phyloP scores from a whole-genome alignment of 768 basidiomycete genomes.

The Boletus subcaerulescens region DNA sequence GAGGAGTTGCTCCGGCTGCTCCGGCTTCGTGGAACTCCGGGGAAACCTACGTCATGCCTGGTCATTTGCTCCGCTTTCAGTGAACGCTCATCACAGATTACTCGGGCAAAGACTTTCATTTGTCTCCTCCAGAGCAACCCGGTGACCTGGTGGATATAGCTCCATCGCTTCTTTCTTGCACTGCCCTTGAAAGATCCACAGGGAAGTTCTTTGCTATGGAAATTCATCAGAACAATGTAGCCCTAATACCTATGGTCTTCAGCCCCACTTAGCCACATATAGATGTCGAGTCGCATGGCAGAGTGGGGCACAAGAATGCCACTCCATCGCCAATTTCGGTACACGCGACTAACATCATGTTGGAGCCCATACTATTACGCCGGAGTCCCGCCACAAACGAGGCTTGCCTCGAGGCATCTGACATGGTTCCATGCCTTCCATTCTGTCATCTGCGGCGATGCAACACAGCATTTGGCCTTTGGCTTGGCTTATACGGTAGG shows the following conservation, averaged over 20 bases:
- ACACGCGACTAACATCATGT: constrained; percentile 15
- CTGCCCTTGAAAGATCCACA: constrained; percentile 3
- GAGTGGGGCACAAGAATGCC: no score
- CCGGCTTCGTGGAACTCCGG: not conserved
- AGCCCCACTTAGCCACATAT: not conserved
- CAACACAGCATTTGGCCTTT: constrained; percentile 6
- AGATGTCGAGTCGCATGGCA: not conserved
- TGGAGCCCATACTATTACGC: constrained; percentile 5
- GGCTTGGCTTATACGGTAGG: not conserved
- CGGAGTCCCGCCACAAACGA: constrained; percentile 18
- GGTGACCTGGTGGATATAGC: constrained; percentile 3
- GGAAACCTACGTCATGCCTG: constrained; percentile 2
- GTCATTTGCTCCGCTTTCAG: not conserved
- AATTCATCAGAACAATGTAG: not conserved
- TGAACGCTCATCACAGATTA: constrained; percentile 1
- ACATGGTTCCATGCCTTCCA: constrained; percentile 21
- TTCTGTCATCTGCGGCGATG: constrained; percentile 7
- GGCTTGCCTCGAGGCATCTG: constrained; percentile 29
- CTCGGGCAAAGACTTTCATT: not conserved
- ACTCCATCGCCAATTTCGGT: constrained; percentile 1
- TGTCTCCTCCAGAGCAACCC: not conserved
- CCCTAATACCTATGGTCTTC: not conserved
- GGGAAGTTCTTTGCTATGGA: not conserved
- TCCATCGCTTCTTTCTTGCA: constrained; percentile 7
- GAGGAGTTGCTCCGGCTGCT: not conserved